A percentile compares a stretch with the other conserved stretches of the same genome.
Conservation (phyloP, 345 rosid species). For the Camelina sativa region DNA sequence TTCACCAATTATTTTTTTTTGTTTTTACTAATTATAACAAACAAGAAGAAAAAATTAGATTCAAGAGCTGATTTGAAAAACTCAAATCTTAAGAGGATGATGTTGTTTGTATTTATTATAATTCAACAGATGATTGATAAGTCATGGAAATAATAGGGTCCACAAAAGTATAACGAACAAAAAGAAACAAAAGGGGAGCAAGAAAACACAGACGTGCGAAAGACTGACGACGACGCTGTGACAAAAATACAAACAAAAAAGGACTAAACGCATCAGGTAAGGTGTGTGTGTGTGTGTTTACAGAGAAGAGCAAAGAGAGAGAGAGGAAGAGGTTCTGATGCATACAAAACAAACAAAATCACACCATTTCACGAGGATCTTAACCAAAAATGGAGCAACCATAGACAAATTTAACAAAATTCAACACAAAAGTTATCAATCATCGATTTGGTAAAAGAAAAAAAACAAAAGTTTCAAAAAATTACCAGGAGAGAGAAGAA, state of each 20-base stretch:
- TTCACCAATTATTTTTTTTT: not conserved
- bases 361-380: conserved; percentile 33
- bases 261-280: conserved; percentile 44
- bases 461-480: not conserved
- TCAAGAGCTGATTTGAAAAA: not conserved
- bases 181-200: conserved; percentile 43
- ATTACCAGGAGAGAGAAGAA: conserved; percentile 48
- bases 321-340: not conserved
- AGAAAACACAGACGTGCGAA: conserved; percentile 49
- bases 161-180: conserved; percentile 39
- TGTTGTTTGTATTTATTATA: not conserved
- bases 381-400: conserved; percentile 27
- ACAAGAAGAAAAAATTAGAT: not conserved
- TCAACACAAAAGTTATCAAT: conserved; percentile 9
- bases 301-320: not conserved
- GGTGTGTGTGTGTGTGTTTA: conserved; percentile 22
- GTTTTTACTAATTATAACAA: not conserved
- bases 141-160: conserved; percentile 23
- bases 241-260: not conserved
- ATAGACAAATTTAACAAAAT: not conserved
- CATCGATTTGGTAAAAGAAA: conserved; percentile 19
- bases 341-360: not conserved
- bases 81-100: not conserved
- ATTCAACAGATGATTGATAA: not conserved
- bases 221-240: conserved; percentile 51